Conservation (phyloP, 2,329 filamentous ascomycete genomes). For the Hymenoscyphus fructigenus region DNA sequence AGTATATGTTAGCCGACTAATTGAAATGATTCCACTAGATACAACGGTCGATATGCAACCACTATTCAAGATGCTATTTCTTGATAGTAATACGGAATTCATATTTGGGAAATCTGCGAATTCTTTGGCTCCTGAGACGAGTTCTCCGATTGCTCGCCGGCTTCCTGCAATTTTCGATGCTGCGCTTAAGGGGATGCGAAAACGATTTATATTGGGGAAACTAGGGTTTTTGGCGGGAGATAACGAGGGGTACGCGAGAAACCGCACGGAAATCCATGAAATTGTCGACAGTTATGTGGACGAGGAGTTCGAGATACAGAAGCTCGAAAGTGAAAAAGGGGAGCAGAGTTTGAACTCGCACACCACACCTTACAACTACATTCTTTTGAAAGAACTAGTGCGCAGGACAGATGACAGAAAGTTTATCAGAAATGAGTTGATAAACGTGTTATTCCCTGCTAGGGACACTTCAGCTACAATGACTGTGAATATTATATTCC, state of each 20-base stretch:
- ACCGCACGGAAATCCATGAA: conserved; percentile 14
- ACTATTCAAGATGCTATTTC: conserved; percentile 61
- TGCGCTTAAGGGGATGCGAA: conserved; percentile 12
- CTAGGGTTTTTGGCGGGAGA: conserved; percentile 10
- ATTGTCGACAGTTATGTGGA: conserved; percentile 19
- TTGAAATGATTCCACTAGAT: conserved; percentile 54
- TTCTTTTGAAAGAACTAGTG: conserved; percentile 49
- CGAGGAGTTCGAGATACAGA: conserved; percentile 11
- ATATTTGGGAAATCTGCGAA: conserved; percentile 20
- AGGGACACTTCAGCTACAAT: conserved; percentile 41
- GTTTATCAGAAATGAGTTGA: conserved; percentile 36
- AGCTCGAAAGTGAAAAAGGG: neutral
- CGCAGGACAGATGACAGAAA: conserved; percentile 43
- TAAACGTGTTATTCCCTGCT: conserved; percentile 39
- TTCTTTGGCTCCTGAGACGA: conserved; percentile 34
- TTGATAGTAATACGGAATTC: conserved; percentile 48
- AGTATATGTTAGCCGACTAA: conserved; percentile 54
- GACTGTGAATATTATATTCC: conserved; percentile 47
- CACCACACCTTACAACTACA: conserved; percentile 31
- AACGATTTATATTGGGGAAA: conserved; percentile 10
- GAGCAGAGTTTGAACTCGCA: neutral
- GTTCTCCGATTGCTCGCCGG: conserved; percentile 4
- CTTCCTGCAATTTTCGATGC: conserved; percentile 15
- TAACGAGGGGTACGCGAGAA: conserved; percentile 11
- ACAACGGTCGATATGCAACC: conserved; percentile 57